A percentile compares a stretch with the other conserved stretches of the same genome.
Evolutionary conservation across 306 rosid genomes (phyloP).

Genomic region (Senna siamea): DNA sequence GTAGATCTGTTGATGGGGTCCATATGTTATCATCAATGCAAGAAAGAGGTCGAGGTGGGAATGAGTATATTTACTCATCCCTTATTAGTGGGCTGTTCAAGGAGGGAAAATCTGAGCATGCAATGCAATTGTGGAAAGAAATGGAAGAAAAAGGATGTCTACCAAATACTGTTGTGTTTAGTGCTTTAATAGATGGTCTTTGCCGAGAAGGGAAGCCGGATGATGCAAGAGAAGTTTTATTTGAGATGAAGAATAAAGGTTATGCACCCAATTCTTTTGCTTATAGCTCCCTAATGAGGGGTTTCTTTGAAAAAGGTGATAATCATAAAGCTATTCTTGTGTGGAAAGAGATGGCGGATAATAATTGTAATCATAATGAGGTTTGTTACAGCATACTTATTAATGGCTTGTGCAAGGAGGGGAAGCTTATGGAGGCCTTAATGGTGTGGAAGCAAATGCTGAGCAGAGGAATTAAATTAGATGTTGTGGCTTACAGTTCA

Average conservation of each 20-base stretch:
- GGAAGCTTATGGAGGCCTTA: conserved; percentile 76
- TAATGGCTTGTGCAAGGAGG: conserved; percentile 77
- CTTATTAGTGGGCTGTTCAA: conserved; percentile 88
- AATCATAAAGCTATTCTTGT: conserved; percentile 68
- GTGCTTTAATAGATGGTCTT: conserved; percentile 84
- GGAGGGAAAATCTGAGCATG: conserved; percentile 73
- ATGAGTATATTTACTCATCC: conserved; percentile 73
- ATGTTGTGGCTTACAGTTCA: conserved; percentile 90
- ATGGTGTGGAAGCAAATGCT: conserved; percentile 89
- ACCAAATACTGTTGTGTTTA: conserved; percentile 70
- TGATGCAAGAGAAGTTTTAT: conserved; percentile 60
- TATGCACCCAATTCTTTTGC: conserved; percentile 68
- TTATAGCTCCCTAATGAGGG: conserved; percentile 85
- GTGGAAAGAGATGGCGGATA: conserved; percentile 73
- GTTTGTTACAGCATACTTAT: conserved; percentile 78
- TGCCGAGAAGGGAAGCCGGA: conserved; percentile 78
- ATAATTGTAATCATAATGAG: conserved; percentile 52
- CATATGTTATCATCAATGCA: conserved; percentile 64
- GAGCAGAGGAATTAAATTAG: conserved; percentile 75
- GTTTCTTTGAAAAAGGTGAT: conserved; percentile 66
- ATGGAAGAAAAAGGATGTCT: conserved; percentile 70
- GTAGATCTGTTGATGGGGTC: conserved; percentile 73
- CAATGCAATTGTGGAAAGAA: conserved; percentile 74
- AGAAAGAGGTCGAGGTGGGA: conserved; percentile 73
- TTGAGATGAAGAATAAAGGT: conserved; percentile 73